These are phyloP conservation scores for Aspergillus fumigatiaffinis DNA, from an alignment of 2,329 filamentous ascomycete genomes.

Conservation along the genomic window DNA sequence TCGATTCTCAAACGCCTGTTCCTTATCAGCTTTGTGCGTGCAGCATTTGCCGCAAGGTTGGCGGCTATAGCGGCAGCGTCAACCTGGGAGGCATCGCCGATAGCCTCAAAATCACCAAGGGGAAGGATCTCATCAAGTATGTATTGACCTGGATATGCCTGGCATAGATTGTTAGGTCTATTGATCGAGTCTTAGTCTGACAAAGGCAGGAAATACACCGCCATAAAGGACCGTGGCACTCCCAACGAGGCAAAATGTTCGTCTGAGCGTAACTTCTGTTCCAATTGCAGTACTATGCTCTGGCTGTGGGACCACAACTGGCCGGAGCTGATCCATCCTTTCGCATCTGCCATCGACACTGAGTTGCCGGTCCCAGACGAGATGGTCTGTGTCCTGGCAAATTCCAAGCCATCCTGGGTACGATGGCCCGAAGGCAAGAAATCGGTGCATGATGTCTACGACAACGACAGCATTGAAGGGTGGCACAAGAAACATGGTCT, in stretches of 20 bases:
- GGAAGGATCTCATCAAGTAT: slow-evolving; percentile 44
- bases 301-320: slow-evolving; percentile 47
- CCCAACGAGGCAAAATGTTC: slow-evolving; percentile 35
- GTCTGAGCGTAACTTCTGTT: slow-evolving; percentile 47
- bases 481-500: slow-evolving; percentile 45
- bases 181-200: neutral
- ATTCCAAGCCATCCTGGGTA: slow-evolving; percentile 45
- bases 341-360: slow-evolving; percentile 48
- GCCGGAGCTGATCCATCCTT: slow-evolving; percentile 49
- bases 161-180: neutral
- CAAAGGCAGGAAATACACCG: slow-evolving; percentile 42
- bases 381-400: slow-evolving; percentile 45
- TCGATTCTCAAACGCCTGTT: slow-evolving; percentile 45
- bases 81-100: slow-evolving; percentile 46
- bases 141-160: slow-evolving; percentile 2
- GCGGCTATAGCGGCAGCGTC: slow-evolving; percentile 43
- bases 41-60: slow-evolving; percentile 48
- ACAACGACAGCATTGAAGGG: slow-evolving; percentile 39
- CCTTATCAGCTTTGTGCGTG: slow-evolving; percentile 49
- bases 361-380: slow-evolving; percentile 43
- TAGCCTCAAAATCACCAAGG: slow-evolving; percentile 41
- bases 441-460: slow-evolving; percentile 38
- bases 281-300: slow-evolving; percentile 45
- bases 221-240: slow-evolving; percentile 42
- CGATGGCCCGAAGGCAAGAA: slow-evolving; percentile 48